Percentiles rank a stretch among this genome's conserved stretches.
phyloP scores from a whole-genome alignment of 148 eudicot species.

The Cornus suecica region DNA sequence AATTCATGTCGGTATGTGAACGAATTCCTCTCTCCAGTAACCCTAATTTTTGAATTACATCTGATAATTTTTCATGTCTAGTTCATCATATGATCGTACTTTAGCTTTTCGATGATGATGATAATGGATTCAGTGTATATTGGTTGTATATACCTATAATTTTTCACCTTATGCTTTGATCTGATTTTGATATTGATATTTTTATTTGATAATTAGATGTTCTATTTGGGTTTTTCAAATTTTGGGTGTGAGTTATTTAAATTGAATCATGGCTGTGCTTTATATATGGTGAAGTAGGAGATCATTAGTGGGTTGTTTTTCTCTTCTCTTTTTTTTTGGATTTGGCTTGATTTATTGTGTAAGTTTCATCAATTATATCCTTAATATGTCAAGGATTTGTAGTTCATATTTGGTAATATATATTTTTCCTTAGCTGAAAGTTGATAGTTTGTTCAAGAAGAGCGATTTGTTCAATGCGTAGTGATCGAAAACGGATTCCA shows the following conservation, averaged over 20 bases:
- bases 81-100: background rate
- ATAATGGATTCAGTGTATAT: background rate
- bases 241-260: background rate
- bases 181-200: background rate
- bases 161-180: background rate
- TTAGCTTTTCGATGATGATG: background rate
- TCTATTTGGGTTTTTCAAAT: background rate
- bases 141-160: background rate
- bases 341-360: background rate
- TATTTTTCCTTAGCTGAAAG: background rate
- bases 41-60: background rate
- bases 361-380: background rate
- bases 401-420: background rate
- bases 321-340: background rate
- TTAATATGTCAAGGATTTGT: background rate
- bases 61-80: background rate
- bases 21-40: background rate
- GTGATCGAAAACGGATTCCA: background rate
- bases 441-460: background rate
- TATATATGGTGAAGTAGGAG: background rate
- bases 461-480: background rate
- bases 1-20: slow-evolving; percentile 33
- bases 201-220: background rate
- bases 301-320: background rate
- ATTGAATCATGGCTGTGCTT: background rate